Base-by-base conservation (phyloP, 441 rosid genomes). In the Eruca vesicaria region DNA sequence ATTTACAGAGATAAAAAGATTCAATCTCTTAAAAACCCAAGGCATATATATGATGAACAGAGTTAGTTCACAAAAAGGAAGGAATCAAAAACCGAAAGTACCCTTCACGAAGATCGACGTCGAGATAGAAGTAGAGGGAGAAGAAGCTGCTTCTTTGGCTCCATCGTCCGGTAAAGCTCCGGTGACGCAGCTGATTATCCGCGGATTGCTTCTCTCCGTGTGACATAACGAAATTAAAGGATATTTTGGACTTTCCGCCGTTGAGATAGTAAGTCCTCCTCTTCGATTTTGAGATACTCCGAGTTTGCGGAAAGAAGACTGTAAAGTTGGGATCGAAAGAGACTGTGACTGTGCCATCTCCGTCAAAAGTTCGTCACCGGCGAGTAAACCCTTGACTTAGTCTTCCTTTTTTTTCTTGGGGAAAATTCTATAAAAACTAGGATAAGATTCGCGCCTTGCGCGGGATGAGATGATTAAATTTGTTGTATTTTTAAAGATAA, bases 31-130 rank as follows among this genome's bases (percentile, higher is more conserved):
- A 50, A 12, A 52, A 68, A 50, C 56, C 23, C 9, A 16, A 20
- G 1, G 11, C 18, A 48, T 8, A 16, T n/a, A n/a, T n/a, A n/a
- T 43, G 20, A 23, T 23, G 31, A 48, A 59, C 38, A 58, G n/a
- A n/a, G n/a, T n/a, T 0, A 11, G 2, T 61, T 60, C 48, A 0
- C 1, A 6, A 26, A 4, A 11, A n/a, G n/a, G 1, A 32, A 20
- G 3, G 26, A 60, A 48, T 20, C 19, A 15, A 18, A 23, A 21
- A 56, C 62, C n/a, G 19, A 14, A 33, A 11, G 1, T 61, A 84
- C 89, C 87, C 45, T 84, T 84, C 57, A 84, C 84, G 70, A 86
- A 84, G 16, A 86, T 12, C 28, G 81, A 79, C 10, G n/a, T n/a
- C n/a, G 81, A 78, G 2, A 67, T 48, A 20, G 78, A 43, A 61